Evolutionary conservation across 805 yeast genomes (phyloP), one percentile per base, ranked within the genome.

Genomic region (Teunomyces aglyptinius): DNA sequence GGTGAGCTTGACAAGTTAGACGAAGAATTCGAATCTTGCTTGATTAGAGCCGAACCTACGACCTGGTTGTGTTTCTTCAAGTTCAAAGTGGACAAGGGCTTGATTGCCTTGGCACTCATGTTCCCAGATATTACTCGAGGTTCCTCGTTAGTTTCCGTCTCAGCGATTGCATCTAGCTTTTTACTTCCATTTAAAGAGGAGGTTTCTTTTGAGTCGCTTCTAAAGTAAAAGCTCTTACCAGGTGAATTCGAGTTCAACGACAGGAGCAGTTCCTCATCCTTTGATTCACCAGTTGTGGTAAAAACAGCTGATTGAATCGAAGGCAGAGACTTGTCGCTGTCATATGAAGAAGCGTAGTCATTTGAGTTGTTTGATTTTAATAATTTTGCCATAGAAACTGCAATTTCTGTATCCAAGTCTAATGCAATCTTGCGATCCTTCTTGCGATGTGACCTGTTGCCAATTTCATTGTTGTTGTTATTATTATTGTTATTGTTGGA

Each of bases 381-480:
- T 18, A 76, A 62, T 41, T 58, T 62, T 2, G 81, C 80, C 73
- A 74, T 66, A 28, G 75, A 68, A n/a, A 67, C 70, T 19, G 73
- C 76, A 36, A 77, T 74, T 44, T 75, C 80, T 35, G 73, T 53
- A 46, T 71, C 76, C 41, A 61, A 51, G 43, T 61, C 63, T 24
- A 51, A 49, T 29, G 31, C 34, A 41, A 38, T 36, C 24, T 33
- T 18, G 32, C 43, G 43, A 38, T 39, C 38, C 27, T 46, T 28
- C 35, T 36, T 35, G 43, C 34, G 19, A 11, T 15, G 27, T 5
- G 11, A 41, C 39, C 41, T 45, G 44, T 38, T 38, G 41, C 35
- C 26, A 27, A 41, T 43, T 46, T 44, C 39, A 33, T 43, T 49
- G 29, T 44, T 49, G 24, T 44, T 45, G 42, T 38, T 38, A 44